These are phyloP conservation scores for Phytophthora palmivora DNA, from an alignment of 352 stramenopile species.

Conservation along the genomic window DNA sequence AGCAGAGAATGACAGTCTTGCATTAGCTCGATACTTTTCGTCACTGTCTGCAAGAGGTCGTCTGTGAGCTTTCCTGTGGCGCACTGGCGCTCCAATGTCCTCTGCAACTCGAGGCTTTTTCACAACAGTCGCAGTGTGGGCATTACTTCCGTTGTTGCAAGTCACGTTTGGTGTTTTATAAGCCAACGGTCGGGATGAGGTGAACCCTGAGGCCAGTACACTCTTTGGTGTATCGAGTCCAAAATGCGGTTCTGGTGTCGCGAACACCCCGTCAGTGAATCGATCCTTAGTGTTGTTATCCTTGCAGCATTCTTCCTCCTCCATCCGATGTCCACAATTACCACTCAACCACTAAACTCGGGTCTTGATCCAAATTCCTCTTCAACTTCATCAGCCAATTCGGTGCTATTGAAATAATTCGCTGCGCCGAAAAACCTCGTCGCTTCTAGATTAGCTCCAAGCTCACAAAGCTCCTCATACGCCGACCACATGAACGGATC, in stretches of 20 bases:
- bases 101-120: conserved; percentile 66
- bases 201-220: conserved; percentile 4
- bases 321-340: conserved; percentile 6
- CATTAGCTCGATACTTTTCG: conserved; percentile 54
- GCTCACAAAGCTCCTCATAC: conserved; percentile 94
- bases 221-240: conserved; percentile 36
- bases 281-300: conserved; percentile 40
- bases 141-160: conserved; percentile 19
- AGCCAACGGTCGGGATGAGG: conserved; percentile 22
- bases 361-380: conserved; percentile 9
- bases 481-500: conserved; percentile 93
- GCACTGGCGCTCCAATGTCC: conserved; percentile 41
- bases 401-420: conserved; percentile 52
- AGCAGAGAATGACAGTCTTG: conserved; percentile 71
- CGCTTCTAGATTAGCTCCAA: conserved; percentile 83
- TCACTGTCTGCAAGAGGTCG: conserved; percentile 65
- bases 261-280: conserved; percentile 33
- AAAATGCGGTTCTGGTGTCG: conserved; percentile 41
- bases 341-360: conserved; percentile 14
- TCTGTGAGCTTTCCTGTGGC: conserved; percentile 55
- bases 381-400: conserved; percentile 4
- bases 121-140: conserved; percentile 40
- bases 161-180: conserved; percentile 47
- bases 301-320: conserved; percentile 19
- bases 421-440: conserved; percentile 64